Evolutionary conservation across 2,329 filamentous ascomycete genomes (phyloP), one percentile per base, ranked within the genome.

Genomic region (Dothideomycetidae sp.): DNA sequence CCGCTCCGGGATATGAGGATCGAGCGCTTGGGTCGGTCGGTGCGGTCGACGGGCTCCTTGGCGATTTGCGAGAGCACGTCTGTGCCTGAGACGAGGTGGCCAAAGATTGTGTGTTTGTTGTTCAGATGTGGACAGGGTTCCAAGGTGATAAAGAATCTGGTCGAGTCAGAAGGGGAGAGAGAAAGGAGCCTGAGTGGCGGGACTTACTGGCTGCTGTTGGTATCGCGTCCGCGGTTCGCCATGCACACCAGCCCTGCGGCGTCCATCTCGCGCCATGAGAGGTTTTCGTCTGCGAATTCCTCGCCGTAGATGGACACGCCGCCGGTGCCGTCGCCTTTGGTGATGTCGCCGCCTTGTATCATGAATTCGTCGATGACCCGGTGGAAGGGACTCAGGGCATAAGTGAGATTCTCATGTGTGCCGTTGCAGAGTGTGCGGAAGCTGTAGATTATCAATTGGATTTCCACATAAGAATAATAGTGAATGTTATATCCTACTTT

Each of bases 341-440:
- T 57, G 18, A 61, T 60, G 41, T 63, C 60, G 12, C 60, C 60
- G 31, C 59, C 60, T 48, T 63, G 60, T 3, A 62, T 48, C 59
- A 63, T 62, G 48, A 63, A 63, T 29, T 60, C 57, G 43, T 61
- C 56, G 38, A 62, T 61, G 32, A 62, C 50, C 9, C 59, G 50
- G 43, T 61, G 59, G 45, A 62, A 59, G 12, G 56, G 55, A 4
- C 51, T 49, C 31, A 50, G 44, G 29, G 54, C 55, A 48, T 61
- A 62, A 14, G 51, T 54, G 32, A 61, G 44, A n/a, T 47, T 49
- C 29, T 53, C 41, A 43, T 58, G 48, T 33, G 58, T 52, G 42
- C 54, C 56, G 16, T 56, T 60, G 46, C 61, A 64, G 36, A 66
- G 48, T 32, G 60, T 53, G 10, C 59, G 59, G 46, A 66, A 66